Evolutionary conservation across 345 rosid genomes (phyloP), one percentile per base, ranked within the genome.

Genomic region (Limnanthes douglasii): DNA sequence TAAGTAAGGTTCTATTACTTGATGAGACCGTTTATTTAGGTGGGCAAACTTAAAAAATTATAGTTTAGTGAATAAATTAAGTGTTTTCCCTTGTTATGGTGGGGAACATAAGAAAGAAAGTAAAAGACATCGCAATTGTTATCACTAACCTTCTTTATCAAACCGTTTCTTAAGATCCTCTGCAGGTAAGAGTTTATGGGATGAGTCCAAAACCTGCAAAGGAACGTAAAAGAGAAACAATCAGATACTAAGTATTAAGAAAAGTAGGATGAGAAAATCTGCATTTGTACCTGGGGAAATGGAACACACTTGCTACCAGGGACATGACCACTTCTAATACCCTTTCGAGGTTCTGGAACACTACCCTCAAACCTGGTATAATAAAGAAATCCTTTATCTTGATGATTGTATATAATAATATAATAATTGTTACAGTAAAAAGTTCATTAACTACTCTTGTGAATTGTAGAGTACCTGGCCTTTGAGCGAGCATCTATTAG

Each of bases 251-350:
- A n/a, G n/a, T n/a, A n/a, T n/a, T n/a, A n/a, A n/a, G n/a, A n/a
- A n/a, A n/a, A n/a, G n/a, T n/a, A n/a, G n/a, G n/a, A n/a, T n/a
- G n/a, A n/a, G n/a, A n/a, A n/a, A n/a, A n/a, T n/a, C n/a, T n/a
- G n/a, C n/a, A n/a, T n/a, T n/a, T n/a, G 50, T 62, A 77, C 98
- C 62, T 70, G 75, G n/a, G 64, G 60, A 46, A 78, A 92, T 47
- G 99, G 94, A 48, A 81, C 56, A 54, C 94, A 92, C 56, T 78
- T 81, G 86, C 96, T 85, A 26, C 86, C 88, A 39, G 99, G 96
- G 19, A 92, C 69, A 64, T 92, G 96, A 39, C 99, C 99, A 23
- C 99, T 78, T 37, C 70, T 75, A 48, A 85, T 62, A 48, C 95
- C 96, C 52, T 85, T 85, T 12, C 99, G 82, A 15, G 90, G 96